Percentiles rank a stretch among this genome's conserved stretches.
These are phyloP conservation scores for Aurinia saxatilis DNA, from an alignment of 345 rosid genomes.

Conservation along the genomic window DNA sequence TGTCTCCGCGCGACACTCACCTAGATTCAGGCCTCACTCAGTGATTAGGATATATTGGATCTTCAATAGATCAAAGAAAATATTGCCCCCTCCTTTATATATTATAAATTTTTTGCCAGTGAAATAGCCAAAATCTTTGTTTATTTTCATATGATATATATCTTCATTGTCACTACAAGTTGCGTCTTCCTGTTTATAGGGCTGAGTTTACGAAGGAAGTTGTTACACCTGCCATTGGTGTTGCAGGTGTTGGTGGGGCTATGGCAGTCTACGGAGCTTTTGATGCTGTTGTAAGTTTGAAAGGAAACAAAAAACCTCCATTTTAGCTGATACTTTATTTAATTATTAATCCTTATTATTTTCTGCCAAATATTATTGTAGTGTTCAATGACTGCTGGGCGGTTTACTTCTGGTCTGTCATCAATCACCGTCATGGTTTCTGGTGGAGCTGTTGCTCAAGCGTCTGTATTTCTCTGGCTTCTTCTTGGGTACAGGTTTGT, in stretches of 20 bases:
- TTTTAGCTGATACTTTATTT: not conserved
- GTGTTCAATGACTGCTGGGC: slow-evolving; percentile 82
- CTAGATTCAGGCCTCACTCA: not conserved
- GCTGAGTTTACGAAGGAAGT: slow-evolving; percentile 87
- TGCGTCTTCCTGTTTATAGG: slow-evolving; percentile 33
- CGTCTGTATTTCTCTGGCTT: slow-evolving; percentile 67
- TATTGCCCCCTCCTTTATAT: not conserved
- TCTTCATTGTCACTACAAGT: not conserved
- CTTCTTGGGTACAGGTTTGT: slow-evolving; percentile 59
- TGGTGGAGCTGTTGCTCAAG: slow-evolving; percentile 66
- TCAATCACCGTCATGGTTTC: slow-evolving; percentile 37
- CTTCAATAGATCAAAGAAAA: too few relatives aligned
- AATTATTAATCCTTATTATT: not conserved
- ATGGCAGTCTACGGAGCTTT: slow-evolving; percentile 93
- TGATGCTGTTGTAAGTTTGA: slow-evolving; percentile 76
- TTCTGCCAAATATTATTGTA: slow-evolving; percentile 27
- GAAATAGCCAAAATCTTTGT: not conserved
- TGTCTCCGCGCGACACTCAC: not conserved
- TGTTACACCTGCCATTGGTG: slow-evolving; percentile 76
- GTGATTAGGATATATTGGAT: not conserved
- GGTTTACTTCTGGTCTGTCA: slow-evolving; percentile 39
- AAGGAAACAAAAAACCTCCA: not conserved
- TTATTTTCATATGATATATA: not conserved
- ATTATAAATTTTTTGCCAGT: not conserved
- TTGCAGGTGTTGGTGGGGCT: slow-evolving; percentile 79